Base-by-base conservation (phyloP, 2,329 filamentous ascomycete species). In the Pseudomassariella vexata region DNA sequence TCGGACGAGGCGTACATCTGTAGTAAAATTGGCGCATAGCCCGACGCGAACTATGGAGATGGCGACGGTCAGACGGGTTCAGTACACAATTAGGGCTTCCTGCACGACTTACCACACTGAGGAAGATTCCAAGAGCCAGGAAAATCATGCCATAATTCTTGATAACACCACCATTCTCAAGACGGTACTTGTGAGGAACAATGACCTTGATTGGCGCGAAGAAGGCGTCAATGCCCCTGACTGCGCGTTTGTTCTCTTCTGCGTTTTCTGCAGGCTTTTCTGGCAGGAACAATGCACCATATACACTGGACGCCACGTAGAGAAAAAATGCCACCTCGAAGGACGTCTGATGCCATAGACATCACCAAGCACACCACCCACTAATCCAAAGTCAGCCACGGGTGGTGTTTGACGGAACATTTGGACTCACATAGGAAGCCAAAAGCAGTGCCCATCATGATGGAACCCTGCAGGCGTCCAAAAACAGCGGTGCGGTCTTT, bases 341-440 rank as follows among this genome's bases (percentile, higher is more conserved):
- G 82, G 82, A 4, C 73, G 67, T 3, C 68, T 60, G 35, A 85
- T 79, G 9, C 76, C 73, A 37, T 77, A 79, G 0, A 58, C 54
- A 39, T 85, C 78, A 5, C 78, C 78, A 3, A 83, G 62, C 27
- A 81, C 55, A 5, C 82, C 82, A 5, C 82, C 82, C 2, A 71
- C 66, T 71, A 14, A 5, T 6, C n/a, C 16, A n/a, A n/a, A n/a
- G n/a, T n/a, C n/a, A n/a, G n/a, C n/a, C n/a, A n/a, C n/a, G n/a
- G n/a, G n/a, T n/a, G n/a, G n/a, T n/a, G n/a, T 21, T 12, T 23
- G 14, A 5, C 10, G 9, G 11, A 21, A 17, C 28, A 8, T 7
- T 15, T 6, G 3, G 9, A 46, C 63, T 36, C 51, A 72, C 68
- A 50, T 1, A 85, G 57, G 33, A 76, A 83, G 0, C 79, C 81